Evolutionary conservation across 345 rosid species (phyloP).

Genomic region (Reutealis trisperma): DNA sequence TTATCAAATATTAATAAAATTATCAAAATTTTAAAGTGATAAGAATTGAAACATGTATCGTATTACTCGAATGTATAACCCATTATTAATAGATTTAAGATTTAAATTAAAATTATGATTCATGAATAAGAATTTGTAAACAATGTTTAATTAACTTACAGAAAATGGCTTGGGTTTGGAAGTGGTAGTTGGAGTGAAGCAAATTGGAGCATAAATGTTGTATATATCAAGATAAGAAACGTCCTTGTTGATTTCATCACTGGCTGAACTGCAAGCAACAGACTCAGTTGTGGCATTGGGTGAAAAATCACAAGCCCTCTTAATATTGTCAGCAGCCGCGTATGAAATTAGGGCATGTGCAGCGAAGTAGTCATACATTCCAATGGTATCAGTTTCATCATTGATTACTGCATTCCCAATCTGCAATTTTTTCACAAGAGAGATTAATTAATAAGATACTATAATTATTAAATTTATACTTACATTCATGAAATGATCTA

Average conservation of each 20-base stretch:
- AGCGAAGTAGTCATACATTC: constrained; percentile 65
- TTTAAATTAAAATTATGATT: no score
- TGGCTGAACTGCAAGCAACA: constrained; percentile 42
- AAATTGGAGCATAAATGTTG: constrained; percentile 76
- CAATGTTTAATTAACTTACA: no score
- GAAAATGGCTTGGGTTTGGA: constrained; percentile 33
- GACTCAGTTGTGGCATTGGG: constrained; percentile 32
- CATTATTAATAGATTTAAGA: no score
- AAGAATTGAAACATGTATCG: no score
- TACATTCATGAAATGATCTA: no score
- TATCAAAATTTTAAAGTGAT: no score
- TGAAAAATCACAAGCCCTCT: constrained; percentile 54
- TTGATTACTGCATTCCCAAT: constrained; percentile 87
- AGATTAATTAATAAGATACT: no score
- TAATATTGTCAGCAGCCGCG: constrained; percentile 27
- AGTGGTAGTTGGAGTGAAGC: constrained; percentile 54
- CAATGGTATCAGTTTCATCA: constrained; percentile 62
- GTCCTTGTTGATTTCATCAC: constrained; percentile 19
- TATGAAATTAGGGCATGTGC: constrained; percentile 68
- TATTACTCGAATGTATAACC: no score
- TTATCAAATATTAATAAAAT: no score
- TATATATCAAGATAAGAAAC: constrained; percentile 45
- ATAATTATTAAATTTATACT: no score
- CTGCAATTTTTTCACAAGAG: constrained; percentile 31
- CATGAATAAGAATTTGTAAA: no score